Evolutionary conservation across 108 stramenopile species (phyloP), one percentile per base, ranked within the genome.

Genomic region (Aurantiochytrium sp.): DNA sequence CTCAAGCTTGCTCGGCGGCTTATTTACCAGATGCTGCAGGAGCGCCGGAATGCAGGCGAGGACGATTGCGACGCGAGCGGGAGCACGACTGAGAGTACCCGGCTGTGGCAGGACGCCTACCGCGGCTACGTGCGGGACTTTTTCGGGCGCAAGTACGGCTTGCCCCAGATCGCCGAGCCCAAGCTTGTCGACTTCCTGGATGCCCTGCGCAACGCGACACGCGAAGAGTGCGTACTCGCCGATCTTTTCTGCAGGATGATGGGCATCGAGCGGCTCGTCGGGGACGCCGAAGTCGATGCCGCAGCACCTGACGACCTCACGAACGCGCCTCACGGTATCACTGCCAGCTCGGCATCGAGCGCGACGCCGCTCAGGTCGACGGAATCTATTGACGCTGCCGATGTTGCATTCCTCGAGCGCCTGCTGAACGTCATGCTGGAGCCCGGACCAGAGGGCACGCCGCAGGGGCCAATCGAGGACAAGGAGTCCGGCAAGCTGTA

Each of bases 111-210:
- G 10, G 59, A 34, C 59, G 32, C 10, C 59, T 81, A 48, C 2
- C 73, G 73, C n/a, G 32, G 2, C 24, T 81, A 22, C 24, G 39
- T 81, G 12, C n/a, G 3, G 6, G 24, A 2, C 24, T 81, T 81
- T 3, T 81, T 41, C 24, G 73, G 15, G 21, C 39, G 39, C 39
- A 81, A 81, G 45, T 81, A 81, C 45, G 73, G 73, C 8, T 12
- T 81, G 12, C 42, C 73, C 2, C 73, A 81, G 30, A 81, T 81
- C n/a, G 39, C 73, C n/a, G 73, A 81, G 73, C 73, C 45, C 3
- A 81, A 81, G 24, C 73, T 81, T 24, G 42, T 81, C 27, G 73
- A 81, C 45, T 48, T 81, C 12, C 73, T 81, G 8, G 73, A 81
- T 48, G n/a, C 42, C 42, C 42, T 81, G 39, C 45, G 59, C 59